Conservation (phyloP, 805 yeast genomes). For the Ogataea pilisensis region DNA sequence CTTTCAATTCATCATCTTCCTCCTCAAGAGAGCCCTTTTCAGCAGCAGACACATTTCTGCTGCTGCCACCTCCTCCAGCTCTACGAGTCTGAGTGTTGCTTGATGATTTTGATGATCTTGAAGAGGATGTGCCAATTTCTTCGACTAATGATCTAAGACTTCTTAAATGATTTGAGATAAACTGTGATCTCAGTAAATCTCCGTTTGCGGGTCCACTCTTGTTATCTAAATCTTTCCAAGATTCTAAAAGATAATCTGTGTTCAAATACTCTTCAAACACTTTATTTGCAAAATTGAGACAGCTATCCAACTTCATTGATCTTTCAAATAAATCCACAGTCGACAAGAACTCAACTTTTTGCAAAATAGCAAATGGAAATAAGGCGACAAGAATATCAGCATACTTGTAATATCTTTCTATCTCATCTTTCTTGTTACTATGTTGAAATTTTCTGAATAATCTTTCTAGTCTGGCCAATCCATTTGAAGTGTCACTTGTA, state of each 20-base stretch:
- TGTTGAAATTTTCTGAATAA: constrained; percentile 7
- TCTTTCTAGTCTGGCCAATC: constrained; percentile 20
- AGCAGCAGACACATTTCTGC: not conserved
- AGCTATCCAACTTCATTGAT: constrained; percentile 6
- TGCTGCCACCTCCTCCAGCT: constrained; percentile 5
- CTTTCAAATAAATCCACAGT: constrained; percentile 11
- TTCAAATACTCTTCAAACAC: constrained; percentile 26
- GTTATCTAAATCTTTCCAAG: constrained; percentile 28
- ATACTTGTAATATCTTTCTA: constrained; percentile 11
- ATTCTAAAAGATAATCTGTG: constrained; percentile 23
- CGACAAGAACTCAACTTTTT: constrained; percentile 17
- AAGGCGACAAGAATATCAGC: constrained; percentile 27
- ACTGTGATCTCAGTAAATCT: constrained; percentile 22
- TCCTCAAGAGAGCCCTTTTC: constrained; percentile 31
- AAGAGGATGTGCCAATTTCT: constrained; percentile 11
- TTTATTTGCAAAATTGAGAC: constrained; percentile 21
- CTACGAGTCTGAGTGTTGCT: too few species aligned
- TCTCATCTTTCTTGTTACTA: not conserved
- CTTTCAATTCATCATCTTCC: constrained; percentile 39
- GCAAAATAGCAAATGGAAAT: constrained; percentile 28
- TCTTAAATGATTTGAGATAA: constrained; percentile 26
- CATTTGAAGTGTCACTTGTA: constrained; percentile 30
- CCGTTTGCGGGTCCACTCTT: constrained; percentile 19
- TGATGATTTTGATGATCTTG: constrained; percentile 2
- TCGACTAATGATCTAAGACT: constrained; percentile 25